Percentiles rank a stretch among this genome's conserved stretches.
Conservation (phyloP, 108 stramenopile species). For the Aurantiochytrium sp. region DNA sequence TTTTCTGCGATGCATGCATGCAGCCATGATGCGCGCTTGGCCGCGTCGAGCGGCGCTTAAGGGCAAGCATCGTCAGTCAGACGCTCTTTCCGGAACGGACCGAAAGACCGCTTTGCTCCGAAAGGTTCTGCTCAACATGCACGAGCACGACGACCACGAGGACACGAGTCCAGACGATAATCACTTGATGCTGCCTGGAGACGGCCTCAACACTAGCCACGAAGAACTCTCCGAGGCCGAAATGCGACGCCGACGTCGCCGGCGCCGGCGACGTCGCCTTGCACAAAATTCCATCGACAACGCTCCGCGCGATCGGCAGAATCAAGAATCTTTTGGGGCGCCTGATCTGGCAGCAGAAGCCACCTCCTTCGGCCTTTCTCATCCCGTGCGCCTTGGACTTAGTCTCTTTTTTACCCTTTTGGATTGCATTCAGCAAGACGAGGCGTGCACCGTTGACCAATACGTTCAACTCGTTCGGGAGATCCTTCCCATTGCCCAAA, state of each 20-base stretch:
- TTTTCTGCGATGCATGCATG: slow-evolving; percentile 28
- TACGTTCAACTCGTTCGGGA: neutral
- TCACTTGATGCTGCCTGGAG: no score
- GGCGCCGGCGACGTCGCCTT: neutral
- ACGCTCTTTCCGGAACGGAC: neutral
- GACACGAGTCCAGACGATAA: neutral
- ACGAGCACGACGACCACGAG: neutral
- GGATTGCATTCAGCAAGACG: slow-evolving; percentile 25
- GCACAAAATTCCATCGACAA: neutral
- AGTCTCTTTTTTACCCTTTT: slow-evolving; percentile 34
- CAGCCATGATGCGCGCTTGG: slow-evolving; percentile 32
- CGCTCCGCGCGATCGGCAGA: neutral
- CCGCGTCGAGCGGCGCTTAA: neutral
- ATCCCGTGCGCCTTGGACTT: slow-evolving; percentile 27
- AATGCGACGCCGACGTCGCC: neutral
- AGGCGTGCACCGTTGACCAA: neutral
- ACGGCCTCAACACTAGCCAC: no score
- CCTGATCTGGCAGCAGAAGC: neutral
- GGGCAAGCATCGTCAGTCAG: neutral
- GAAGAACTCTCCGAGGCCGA: no score
- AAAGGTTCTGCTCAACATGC: neutral
- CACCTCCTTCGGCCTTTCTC: neutral
- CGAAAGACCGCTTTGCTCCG: neutral
- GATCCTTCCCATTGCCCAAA: neutral
- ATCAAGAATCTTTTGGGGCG: neutral